Base-by-base conservation (phyloP, 768 basidiomycete genomes). In the Hypholoma fasciculare region DNA sequence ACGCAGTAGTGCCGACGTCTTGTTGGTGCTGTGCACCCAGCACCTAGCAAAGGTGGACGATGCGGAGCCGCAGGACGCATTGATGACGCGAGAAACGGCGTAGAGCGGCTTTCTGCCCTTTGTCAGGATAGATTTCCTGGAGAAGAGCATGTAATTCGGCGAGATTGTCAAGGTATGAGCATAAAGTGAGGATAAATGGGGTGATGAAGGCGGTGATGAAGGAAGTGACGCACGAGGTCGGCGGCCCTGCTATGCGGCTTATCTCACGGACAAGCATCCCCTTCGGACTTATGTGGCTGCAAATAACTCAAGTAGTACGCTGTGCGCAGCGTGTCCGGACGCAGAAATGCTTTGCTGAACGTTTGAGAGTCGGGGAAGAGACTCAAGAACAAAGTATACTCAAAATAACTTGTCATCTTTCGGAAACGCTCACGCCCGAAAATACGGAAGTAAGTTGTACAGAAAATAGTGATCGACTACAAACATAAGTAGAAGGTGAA, bases 101-200 rank as follows among this genome's bases (percentile, higher is more conserved):
- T 81, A 81, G 27, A 87, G 68, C 34, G 86, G 84, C 64, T 76
- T 77, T 63, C 76, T 80, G 58, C 83, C 80, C 65, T 81, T 82
- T 26, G 77, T 77, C 40, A 82, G 64, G 64, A 82, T 70, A n/a
- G 65, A 72, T 62, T 82, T 80, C 68, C 80, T 81, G 60, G 81
- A 83, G 67, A 82, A 79, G 55, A 78, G 69, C 80, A 82, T 82
- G 52, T 26, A 49, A 63, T 60, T 55, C 34, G 59, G 61, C 54
- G 62, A 63, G 11, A 60, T 46, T 44, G 40, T 54, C 57, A 59
- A 53, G 44, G 37, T 37, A 52, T 38, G 59, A 53, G 60, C 66
- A 67, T 63, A 62, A 59, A 63, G 54, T 39, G 52, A 51, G 49
- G 57, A 42, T 51, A 47, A 49, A 59, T 23, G 49, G 26, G 52